These are phyloP conservation scores for Suillus tomentosus DNA, from an alignment of 768 basidiomycete species.

Conservation along the genomic window DNA sequence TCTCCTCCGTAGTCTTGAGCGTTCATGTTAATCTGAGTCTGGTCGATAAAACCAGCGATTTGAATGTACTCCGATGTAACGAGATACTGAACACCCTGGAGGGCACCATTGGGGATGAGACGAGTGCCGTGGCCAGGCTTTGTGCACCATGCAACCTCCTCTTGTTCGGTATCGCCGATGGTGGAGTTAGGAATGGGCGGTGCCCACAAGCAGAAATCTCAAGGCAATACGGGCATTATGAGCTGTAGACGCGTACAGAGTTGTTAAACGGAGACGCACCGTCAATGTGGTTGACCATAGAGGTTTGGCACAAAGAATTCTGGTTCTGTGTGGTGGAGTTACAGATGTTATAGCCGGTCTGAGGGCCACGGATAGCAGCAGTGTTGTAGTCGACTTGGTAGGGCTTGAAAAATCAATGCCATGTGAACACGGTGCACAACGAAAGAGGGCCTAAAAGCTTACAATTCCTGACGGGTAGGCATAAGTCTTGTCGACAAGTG, in stretches of 20 bases:
- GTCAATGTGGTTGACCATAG: slow-evolving; percentile 55
- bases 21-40: slow-evolving; percentile 55
- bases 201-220: slow-evolving; percentile 76
- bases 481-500: slow-evolving; percentile 48
- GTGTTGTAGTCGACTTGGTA: slow-evolving; percentile 49
- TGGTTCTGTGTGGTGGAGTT: slow-evolving; percentile 69
- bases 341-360: slow-evolving; percentile 66
- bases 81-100: slow-evolving; percentile 67
- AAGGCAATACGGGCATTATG: slow-evolving; percentile 28
- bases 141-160: slow-evolving; percentile 75
- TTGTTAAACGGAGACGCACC: slow-evolving; percentile 27
- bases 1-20: slow-evolving; percentile 70
- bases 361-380: slow-evolving; percentile 52
- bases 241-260: neutral
- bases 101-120: slow-evolving; percentile 62
- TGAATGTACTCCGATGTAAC: slow-evolving; percentile 58
- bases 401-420: slow-evolving; percentile 38
- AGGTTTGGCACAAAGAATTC: slow-evolving; percentile 68
- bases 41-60: slow-evolving; percentile 65
- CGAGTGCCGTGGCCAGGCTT: slow-evolving; percentile 68
- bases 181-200: slow-evolving; percentile 47
- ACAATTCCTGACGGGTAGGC: slow-evolving; percentile 46
- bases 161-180: slow-evolving; percentile 68
- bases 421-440: neutral
- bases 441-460: slow-evolving; percentile 15